Evolutionary conservation across 2,329 filamentous ascomycete species (phyloP).

Genomic region (Sporothrix luriei): DNA sequence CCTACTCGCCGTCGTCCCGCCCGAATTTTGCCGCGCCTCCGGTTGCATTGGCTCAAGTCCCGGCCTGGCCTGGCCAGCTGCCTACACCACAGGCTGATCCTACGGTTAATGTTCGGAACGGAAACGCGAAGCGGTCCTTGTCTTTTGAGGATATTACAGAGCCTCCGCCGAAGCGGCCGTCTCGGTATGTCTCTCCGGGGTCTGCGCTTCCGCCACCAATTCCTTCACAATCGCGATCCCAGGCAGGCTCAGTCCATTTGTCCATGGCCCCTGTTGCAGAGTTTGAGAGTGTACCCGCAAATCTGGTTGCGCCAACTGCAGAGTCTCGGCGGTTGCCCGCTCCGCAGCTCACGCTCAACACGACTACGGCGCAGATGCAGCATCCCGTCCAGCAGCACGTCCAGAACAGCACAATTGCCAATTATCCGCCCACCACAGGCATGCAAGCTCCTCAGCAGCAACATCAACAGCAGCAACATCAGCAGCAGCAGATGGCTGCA

Average conservation of each 20-base stretch:
- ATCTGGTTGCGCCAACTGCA: slow-evolving; percentile 9
- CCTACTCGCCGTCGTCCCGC: slow-evolving; percentile 24
- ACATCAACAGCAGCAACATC: not conserved
- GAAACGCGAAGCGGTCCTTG: slow-evolving; percentile 53
- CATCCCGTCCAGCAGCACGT: not conserved
- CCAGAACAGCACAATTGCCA: not conserved
- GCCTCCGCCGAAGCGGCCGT: slow-evolving; percentile 57
- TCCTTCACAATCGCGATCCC: not conserved
- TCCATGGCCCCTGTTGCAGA: not conserved
- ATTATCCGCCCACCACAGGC: not conserved
- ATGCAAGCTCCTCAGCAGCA: not conserved
- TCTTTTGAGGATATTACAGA: slow-evolving; percentile 55
- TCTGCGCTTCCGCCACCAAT: slow-evolving; percentile 19
- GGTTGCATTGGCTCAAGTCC: not conserved
- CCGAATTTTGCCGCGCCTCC: not conserved
- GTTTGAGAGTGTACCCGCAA: not conserved
- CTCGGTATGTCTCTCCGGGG: slow-evolving; percentile 38
- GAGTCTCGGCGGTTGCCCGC: slow-evolving; percentile 61
- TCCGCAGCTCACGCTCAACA: slow-evolving; percentile 70
- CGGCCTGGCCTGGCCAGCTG: slow-evolving; percentile 9
- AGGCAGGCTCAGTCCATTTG: not conserved
- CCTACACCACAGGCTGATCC: slow-evolving; percentile 1
- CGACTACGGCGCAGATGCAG: slow-evolving; percentile 43
- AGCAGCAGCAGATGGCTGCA: slow-evolving; percentile 23
- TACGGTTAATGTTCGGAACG: slow-evolving; percentile 42